Evolutionary conservation across 192 early-diverging fungal genomes (phyloP), one percentile per base, ranked within the genome.

Genomic region (Coemansia pectinata): DNA sequence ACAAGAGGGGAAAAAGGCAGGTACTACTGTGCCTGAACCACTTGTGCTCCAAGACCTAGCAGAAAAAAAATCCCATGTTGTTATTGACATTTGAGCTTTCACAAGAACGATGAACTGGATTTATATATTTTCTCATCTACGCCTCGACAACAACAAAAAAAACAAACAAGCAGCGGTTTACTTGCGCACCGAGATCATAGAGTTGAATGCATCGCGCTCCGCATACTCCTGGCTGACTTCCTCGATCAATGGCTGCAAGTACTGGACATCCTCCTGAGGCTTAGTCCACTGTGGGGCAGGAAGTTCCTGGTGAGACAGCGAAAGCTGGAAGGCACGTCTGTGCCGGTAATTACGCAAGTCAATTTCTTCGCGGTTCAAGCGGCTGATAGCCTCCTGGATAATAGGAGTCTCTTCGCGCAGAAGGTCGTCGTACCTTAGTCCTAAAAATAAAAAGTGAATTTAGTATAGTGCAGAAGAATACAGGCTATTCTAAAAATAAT

Each of bases 361-460:
- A 27, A 73, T 69, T 57, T 91, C 93, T 12, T 87, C 61, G 25
- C 87, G 86, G 60, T 88, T 79, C 19, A 98, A 86, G 23, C 95
- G 91, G 70, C 87, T 81, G 48, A 97, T 76, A 4, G 96, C 95
- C 76, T 94, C 92, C 67, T 88, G 81, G 45, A 95, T 90, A 52
- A 94, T 83, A 27, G 87, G 86, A 55, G 83, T 92, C 81, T 98
- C 95, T 50, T 95, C 94, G 34, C 85, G 86, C 79, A 96, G 84
- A 52, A 98, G 79, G 80, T 97, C 96, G 86, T 98, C 96, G 72
- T 91, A 93, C 61, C 87, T 86, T 50, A 98, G 85, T 67, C 96
- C 96, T 81, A 76, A 31, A 3, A 38, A 57, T 8, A 23, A 62
- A n/a, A 65, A 9, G 25, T 12, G 19, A 21, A 41, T 92, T 48